Conservation (phyloP, 2,329 filamentous ascomycete species). For the Pseudogymnoascus sp. region DNA sequence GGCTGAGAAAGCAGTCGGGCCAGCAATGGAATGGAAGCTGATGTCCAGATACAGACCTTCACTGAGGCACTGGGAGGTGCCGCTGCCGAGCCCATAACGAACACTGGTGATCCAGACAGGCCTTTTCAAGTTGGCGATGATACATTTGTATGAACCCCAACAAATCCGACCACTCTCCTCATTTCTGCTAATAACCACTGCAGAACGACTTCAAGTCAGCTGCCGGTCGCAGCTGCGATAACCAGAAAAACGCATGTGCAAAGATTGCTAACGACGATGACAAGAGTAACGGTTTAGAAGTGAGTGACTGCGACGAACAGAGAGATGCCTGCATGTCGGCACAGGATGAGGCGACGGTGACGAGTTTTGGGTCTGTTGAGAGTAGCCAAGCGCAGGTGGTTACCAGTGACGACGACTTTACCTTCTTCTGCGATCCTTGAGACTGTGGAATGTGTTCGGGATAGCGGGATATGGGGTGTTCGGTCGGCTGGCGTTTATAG, state of each 20-base stretch:
- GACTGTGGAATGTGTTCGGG: not conserved
- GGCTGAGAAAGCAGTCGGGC: not conserved
- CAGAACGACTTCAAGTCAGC: slow-evolving; percentile 37
- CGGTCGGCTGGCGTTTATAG: not conserved
- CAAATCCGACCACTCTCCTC: not conserved
- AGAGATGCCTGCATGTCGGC: slow-evolving; percentile 36
- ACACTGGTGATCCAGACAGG: slow-evolving; percentile 32
- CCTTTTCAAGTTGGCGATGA: slow-evolving; percentile 38
- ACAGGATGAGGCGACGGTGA: slow-evolving; percentile 27
- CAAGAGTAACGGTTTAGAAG: slow-evolving; percentile 13
- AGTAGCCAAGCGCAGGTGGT: slow-evolving; percentile 25
- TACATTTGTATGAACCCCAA: slow-evolving; percentile 32
- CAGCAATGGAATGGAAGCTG: not conserved
- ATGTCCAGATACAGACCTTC: slow-evolving; percentile 33
- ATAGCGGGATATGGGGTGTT: not conserved
- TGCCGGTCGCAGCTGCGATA: slow-evolving; percentile 38
- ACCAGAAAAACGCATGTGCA: slow-evolving; percentile 42
- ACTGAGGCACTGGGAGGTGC: slow-evolving; percentile 33
- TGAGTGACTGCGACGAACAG: slow-evolving; percentile 37
- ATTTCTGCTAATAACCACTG: not conserved
- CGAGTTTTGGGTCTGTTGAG: slow-evolving; percentile 21
- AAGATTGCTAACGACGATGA: slow-evolving; percentile 34
- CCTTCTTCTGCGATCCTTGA: slow-evolving; percentile 37
- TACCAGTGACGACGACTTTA: slow-evolving; percentile 36
- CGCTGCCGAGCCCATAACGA: slow-evolving; percentile 30